Conservation (phyloP, 805 yeast species). For the Pichia gijzeniarum region DNA sequence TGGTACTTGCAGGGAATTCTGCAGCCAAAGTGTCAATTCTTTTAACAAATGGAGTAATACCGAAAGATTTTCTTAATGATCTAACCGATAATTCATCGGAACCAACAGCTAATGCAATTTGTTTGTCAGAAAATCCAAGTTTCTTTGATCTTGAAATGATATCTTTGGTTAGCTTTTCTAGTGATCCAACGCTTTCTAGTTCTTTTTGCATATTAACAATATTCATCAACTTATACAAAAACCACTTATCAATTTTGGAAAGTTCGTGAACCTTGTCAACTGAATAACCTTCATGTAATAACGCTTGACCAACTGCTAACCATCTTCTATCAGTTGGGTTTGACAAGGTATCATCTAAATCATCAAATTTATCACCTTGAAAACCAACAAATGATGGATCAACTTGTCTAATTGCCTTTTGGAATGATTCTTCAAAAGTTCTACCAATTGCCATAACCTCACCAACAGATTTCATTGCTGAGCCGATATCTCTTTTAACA, state of each 20-base stretch:
- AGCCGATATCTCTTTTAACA: constrained; percentile 88
- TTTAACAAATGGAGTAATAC: constrained; percentile 88
- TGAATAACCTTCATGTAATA: constrained; percentile 82
- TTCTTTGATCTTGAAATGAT: constrained; percentile 76
- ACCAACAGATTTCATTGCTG: constrained; percentile 98
- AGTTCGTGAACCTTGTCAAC: constrained; percentile 90
- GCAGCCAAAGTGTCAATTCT: constrained; percentile 97
- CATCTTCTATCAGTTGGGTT: constrained; percentile 95
- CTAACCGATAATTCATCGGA: constrained; percentile 77
- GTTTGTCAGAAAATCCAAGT: constrained; percentile 92
- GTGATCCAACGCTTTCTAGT: constrained; percentile 56
- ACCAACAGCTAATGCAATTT: constrained; percentile 73
- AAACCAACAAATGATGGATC: constrained; percentile 88
- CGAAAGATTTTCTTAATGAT: constrained; percentile 69
- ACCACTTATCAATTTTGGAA: constrained; percentile 94
- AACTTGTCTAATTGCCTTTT: constrained; percentile 93
- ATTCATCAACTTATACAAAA: constrained; percentile 85
- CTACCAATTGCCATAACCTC: constrained; percentile 99
- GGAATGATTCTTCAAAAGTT: constrained; percentile 94
- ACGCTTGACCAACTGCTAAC: constrained; percentile 97
- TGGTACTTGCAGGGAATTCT: constrained; percentile 96
- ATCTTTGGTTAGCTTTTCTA: constrained; percentile 59
- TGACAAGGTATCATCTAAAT: constrained; percentile 68
- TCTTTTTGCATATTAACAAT: constrained; percentile 84
- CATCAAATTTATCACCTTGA: constrained; percentile 77